Evolutionary conservation across 495 filamentous ascomycete genomes (phyloP).

Genomic region (Hyaloscypha finlandica): DNA sequence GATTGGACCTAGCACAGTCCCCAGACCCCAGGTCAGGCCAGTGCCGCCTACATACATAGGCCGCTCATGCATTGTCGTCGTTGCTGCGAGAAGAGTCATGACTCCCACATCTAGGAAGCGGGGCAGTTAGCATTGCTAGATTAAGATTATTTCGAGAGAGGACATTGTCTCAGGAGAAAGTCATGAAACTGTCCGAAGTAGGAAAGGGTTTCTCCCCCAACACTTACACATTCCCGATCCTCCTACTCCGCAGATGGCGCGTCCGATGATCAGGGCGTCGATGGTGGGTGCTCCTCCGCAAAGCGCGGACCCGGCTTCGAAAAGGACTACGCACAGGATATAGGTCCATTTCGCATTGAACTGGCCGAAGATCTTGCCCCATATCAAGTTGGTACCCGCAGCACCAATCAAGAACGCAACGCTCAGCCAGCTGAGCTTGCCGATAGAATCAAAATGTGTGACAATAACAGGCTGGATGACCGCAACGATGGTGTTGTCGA

Average conservation of each 20-base stretch:
- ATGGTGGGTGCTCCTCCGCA: conserved; percentile 57
- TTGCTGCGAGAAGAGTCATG: conserved; percentile 46
- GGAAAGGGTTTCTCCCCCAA: too few species aligned
- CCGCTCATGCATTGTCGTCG: conserved; percentile 47
- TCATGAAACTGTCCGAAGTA: too few species aligned
- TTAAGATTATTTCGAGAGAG: too few species aligned
- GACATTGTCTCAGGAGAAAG: too few species aligned
- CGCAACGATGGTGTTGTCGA: conserved; percentile 58
- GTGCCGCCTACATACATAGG: conserved; percentile 48
- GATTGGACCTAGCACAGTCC: conserved; percentile 58
- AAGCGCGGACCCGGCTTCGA: conserved; percentile 53
- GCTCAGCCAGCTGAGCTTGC: conserved; percentile 58
- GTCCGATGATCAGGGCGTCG: conserved; percentile 54
- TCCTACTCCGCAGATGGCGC: conserved; percentile 45
- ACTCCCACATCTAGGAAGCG: conserved; percentile 38
- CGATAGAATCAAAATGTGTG: conserved; percentile 48
- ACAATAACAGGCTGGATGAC: conserved; percentile 58
- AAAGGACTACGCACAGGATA: conserved; percentile 48
- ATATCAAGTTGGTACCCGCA: conserved; percentile 46
- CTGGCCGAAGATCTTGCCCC: conserved; percentile 47
- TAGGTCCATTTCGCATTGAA: conserved; percentile 60
- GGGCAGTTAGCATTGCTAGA: too few species aligned
- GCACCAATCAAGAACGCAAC: conserved; percentile 55
- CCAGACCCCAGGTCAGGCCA: conserved; percentile 51
- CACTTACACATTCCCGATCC: conserved; percentile 55